Conservation (phyloP, 2,329 filamentous ascomycete genomes). For the Sporothrix brunneoviolacea region DNA sequence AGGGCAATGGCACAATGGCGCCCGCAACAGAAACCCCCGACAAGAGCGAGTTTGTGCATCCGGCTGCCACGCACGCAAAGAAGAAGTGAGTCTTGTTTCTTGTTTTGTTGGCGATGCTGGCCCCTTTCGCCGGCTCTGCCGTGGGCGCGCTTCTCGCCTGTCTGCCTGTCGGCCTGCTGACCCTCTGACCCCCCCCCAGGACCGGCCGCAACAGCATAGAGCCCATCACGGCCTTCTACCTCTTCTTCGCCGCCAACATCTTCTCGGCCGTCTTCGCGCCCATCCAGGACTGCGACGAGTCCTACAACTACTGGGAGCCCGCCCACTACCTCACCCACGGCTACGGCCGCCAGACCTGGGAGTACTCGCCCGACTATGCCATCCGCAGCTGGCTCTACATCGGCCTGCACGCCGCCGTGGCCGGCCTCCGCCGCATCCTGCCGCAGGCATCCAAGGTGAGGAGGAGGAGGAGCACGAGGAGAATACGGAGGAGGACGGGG, state of each 20-base stretch:
- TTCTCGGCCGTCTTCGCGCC: constrained; percentile 76
- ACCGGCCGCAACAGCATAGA: constrained; percentile 55
- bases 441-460: constrained; percentile 53
- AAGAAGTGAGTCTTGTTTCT: constrained; percentile 36
- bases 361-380: constrained; percentile 91
- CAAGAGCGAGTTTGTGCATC: constrained; percentile 39
- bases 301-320: constrained; percentile 99
- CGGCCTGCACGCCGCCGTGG: constrained; percentile 66
- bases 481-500: background rate
- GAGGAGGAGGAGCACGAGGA: too few species aligned
- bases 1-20: constrained; percentile 28
- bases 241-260: constrained; percentile 67
- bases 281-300: constrained; percentile 97
- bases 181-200: constrained; percentile 20
- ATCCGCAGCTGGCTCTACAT: constrained; percentile 95
- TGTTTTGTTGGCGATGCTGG: too few species aligned
- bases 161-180: too few species aligned
- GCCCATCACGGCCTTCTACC: constrained; percentile 70
- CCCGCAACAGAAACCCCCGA: constrained; percentile 26
- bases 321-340: constrained; percentile 89
- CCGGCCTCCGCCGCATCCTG: constrained; percentile 58
- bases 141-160: background rate
- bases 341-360: constrained; percentile 95
- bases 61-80: constrained; percentile 42
- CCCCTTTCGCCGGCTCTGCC: too few species aligned